A percentile compares a stretch with the other conserved stretches of the same genome.
These are phyloP conservation scores for Marchantia polymorpha DNA, from an alignment of 225 moss, liverwort and hornwort genomes.

Conservation along the genomic window DNA sequence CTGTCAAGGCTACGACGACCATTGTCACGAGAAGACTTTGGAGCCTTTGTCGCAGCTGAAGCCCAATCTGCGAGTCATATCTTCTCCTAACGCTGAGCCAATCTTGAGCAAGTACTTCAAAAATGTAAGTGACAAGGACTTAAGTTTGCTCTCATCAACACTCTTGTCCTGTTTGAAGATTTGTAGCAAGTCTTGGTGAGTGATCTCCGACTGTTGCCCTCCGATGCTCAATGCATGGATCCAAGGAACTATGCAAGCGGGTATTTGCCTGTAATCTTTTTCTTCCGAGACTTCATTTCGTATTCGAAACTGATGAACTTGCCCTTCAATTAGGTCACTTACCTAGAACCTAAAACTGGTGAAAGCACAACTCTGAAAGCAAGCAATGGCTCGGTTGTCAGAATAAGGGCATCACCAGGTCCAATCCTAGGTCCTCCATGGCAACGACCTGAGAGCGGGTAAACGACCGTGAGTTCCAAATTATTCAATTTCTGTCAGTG, in stretches of 20 bases:
- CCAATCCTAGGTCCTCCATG: constrained; percentile 93
- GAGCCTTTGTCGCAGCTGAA: constrained; percentile 59
- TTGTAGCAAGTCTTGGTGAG: not conserved
- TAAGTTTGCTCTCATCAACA: not conserved
- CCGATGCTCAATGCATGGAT: not conserved
- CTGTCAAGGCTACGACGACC: constrained; percentile 87
- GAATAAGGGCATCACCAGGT: constrained; percentile 68
- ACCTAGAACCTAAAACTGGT: constrained; percentile 60
- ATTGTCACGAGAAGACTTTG: constrained; percentile 78
- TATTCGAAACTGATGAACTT: not conserved
- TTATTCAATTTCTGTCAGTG: not conserved
- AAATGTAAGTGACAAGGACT: constrained; percentile 42
- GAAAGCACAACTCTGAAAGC: constrained; percentile 56
- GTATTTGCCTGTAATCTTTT: not conserved
- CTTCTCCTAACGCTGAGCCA: constrained; percentile 63
- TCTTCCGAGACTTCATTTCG: not conserved
- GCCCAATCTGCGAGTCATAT: constrained; percentile 60
- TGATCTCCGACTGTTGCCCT: not conserved
- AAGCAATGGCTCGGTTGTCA: constrained; percentile 46
- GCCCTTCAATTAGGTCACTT: constrained; percentile 57
- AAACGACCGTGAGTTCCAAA: constrained; percentile 5
- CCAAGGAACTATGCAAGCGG: not conserved
- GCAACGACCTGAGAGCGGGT: constrained; percentile 99
- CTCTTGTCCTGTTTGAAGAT: not conserved
- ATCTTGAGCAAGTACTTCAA: constrained; percentile 59